Percentiles rank a stretch among this genome's conserved stretches.
These are phyloP conservation scores for Cryptosporidium canis DNA, from an alignment of 169 alveolate species.

Conservation along the genomic window DNA sequence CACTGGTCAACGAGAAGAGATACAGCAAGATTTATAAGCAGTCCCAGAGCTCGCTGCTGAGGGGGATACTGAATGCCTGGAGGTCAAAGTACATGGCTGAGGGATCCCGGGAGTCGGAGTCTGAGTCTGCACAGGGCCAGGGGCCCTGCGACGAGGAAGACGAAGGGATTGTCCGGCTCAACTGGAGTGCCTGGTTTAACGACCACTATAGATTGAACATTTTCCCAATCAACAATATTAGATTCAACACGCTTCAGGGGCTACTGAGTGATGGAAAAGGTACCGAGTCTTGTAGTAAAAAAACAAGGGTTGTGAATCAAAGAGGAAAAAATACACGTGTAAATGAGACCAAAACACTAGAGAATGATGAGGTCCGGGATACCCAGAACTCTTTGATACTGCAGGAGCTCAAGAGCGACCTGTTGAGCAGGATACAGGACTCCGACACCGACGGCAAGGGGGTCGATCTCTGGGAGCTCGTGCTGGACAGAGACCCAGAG, in stretches of 20 bases:
- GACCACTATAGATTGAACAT: slow-evolving; percentile 14
- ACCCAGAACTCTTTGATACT: background rate
- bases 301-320: background rate
- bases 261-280: background rate
- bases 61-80: slow-evolving; percentile 23
- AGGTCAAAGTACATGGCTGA: background rate
- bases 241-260: slow-evolving; percentile 38
- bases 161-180: background rate
- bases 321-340: background rate
- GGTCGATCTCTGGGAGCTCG: slow-evolving; percentile 54
- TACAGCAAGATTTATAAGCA: slow-evolving; percentile 38
- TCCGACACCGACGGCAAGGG: background rate
- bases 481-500: slow-evolving; percentile 26
- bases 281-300: background rate
- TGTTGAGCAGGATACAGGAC: background rate
- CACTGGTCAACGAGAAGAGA: slow-evolving; percentile 51
- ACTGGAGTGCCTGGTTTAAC: slow-evolving; percentile 55
- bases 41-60: slow-evolving; percentile 25
- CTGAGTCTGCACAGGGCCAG: background rate
- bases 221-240: slow-evolving; percentile 47
- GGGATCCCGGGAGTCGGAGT: background rate
- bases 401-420: background rate
- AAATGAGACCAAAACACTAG: slow-evolving; percentile 16
- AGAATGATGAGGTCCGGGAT: background rate
- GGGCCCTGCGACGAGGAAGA: background rate